Percentiles rank a stretch among this genome's conserved stretches.
Conservation (phyloP, 306 rosid genomes). For the Elaeagnus macrophylla region DNA sequence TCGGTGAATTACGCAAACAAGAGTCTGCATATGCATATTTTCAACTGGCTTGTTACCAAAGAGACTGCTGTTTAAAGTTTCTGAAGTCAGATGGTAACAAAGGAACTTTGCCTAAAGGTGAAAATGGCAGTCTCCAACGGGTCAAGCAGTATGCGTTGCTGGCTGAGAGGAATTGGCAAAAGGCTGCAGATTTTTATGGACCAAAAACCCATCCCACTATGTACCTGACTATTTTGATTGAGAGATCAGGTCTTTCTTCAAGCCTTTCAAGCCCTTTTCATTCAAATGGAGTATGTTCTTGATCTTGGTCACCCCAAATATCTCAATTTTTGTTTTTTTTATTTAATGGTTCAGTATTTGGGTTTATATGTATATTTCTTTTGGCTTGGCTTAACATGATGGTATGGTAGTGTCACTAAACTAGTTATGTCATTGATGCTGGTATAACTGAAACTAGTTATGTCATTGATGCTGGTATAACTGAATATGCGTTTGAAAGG, state of each 20-base stretch:
- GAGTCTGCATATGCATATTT: slow-evolving; percentile 90
- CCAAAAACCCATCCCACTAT: slow-evolving; percentile 69
- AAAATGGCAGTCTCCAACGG: slow-evolving; percentile 49
- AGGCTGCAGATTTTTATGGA: slow-evolving; percentile 70
- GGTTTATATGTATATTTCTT: neutral
- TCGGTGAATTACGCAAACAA: slow-evolving; percentile 84
- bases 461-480: too few species aligned
- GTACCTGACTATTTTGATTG: slow-evolving; percentile 67
- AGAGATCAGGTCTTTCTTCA: slow-evolving; percentile 63
- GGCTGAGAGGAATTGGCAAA: slow-evolving; percentile 94
- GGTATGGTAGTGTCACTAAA: too few species aligned
- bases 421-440: too few species aligned
- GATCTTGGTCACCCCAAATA: neutral
- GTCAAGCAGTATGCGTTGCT: slow-evolving; percentile 81
- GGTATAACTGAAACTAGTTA: too few species aligned
- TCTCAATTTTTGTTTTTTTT: too few species aligned
- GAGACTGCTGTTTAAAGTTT: slow-evolving; percentile 78
- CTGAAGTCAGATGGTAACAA: slow-evolving; percentile 54
- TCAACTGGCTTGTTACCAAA: slow-evolving; percentile 82
- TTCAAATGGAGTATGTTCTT: slow-evolving; percentile 56
- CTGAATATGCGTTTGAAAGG: too few species aligned
- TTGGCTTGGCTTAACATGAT: neutral
- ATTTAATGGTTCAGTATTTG: neutral
- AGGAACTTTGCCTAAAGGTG: slow-evolving; percentile 39
- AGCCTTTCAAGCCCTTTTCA: slow-evolving; percentile 53